Conservation (phyloP, 257 asterid species). For the Jaltomata sinuosa region DNA sequence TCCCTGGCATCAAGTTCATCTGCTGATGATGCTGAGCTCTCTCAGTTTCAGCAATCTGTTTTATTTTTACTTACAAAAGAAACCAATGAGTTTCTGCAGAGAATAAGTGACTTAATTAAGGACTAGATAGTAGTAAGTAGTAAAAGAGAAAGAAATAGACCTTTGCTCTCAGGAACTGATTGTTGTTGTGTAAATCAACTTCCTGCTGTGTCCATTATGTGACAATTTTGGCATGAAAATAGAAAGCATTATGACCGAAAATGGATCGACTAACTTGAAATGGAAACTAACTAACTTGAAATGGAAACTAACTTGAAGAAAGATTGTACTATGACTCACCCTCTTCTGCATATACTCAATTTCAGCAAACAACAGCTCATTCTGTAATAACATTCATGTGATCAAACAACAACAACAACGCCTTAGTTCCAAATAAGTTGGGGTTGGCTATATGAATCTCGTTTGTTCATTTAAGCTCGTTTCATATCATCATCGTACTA, state of each 20-base stretch:
- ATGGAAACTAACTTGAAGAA: neutral
- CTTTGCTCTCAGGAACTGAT: conserved; percentile 89
- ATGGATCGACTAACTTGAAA: neutral
- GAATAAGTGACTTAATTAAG: neutral
- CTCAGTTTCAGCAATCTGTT: conserved; percentile 76
- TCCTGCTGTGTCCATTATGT: conserved; percentile 46
- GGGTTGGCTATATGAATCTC: neutral
- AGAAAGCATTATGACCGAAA: conserved; percentile 8
- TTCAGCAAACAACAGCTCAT: conserved; percentile 84
- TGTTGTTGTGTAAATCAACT: conserved; percentile 70
- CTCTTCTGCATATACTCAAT: conserved; percentile 88
- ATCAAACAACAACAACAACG: neutral
- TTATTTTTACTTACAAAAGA: neutral
- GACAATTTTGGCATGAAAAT: conserved; percentile 1
- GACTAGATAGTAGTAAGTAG: neutral
- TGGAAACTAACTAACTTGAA: neutral
- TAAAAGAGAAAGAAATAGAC: conserved; percentile 23
- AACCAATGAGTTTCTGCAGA: neutral
- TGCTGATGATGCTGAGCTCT: conserved; percentile 37
- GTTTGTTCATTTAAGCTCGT: neutral
- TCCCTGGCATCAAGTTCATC: conserved; percentile 78
- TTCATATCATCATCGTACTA: neutral
- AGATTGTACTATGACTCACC: conserved; percentile 33
- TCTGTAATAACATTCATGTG: conserved; percentile 27
- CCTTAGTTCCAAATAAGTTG: neutral